phyloP scores from a whole-genome alignment of 2,329 filamentous ascomycete species.

The Elsinoe ampelina region DNA sequence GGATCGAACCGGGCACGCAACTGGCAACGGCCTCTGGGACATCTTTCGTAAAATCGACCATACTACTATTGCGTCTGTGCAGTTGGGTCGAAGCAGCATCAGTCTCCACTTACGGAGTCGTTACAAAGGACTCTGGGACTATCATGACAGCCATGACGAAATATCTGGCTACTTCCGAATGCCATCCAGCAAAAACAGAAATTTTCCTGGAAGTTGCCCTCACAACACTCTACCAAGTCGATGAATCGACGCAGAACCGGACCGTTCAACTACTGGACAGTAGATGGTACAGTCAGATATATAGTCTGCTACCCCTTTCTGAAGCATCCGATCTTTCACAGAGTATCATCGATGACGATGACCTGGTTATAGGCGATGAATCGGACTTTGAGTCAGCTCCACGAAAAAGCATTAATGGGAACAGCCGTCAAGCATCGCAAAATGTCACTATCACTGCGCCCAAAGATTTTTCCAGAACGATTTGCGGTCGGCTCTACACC shows the following conservation, averaged over 20 bases:
- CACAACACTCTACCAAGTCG: neutral
- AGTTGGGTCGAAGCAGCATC: neutral
- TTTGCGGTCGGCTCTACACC: neutral
- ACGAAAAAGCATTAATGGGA: neutral
- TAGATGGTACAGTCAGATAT: slow-evolving; percentile 6
- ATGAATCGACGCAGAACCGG: neutral
- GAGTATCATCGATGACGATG: slow-evolving; percentile 4
- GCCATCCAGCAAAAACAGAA: neutral
- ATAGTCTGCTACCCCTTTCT: neutral
- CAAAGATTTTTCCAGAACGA: neutral
- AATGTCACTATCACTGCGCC: neutral
- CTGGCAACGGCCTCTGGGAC: neutral
- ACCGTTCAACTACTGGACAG: neutral
- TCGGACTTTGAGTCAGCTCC: slow-evolving; percentile 4
- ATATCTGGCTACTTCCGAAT: neutral
- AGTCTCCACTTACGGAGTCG: neutral
- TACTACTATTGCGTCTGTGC: neutral
- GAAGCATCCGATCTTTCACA: neutral
- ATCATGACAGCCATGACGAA: neutral
- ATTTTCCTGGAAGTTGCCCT: neutral
- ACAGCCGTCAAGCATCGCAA: slow-evolving; percentile 5
- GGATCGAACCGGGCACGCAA: neutral
- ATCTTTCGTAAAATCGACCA: neutral
- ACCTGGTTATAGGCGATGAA: neutral
- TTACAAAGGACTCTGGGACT: neutral